Percentiles rank a stretch among this genome's conserved stretches.
Evolutionary conservation across 257 asterid species (phyloP).

Genomic region (Solanum arcanum): DNA sequence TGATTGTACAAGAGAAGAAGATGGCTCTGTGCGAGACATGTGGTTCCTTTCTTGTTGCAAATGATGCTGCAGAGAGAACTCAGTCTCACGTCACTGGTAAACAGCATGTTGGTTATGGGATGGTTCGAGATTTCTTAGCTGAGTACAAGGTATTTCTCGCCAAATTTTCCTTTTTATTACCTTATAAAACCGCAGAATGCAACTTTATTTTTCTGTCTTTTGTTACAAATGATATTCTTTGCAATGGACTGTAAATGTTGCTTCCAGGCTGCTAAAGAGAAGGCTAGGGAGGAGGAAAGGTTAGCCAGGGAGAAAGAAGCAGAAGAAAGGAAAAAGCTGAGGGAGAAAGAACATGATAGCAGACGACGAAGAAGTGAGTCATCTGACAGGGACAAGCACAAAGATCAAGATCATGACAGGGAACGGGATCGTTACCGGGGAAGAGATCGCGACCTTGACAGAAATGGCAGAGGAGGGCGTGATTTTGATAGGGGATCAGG

Average conservation of each 20-base stretch:
- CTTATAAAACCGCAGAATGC: not conserved
- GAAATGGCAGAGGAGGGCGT: conserved; percentile 56
- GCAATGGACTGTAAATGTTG: conserved; percentile 5
- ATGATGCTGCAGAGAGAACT: conserved; percentile 96
- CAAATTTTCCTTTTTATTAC: not conserved
- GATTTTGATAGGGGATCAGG: conserved; percentile 50
- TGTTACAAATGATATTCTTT: not conserved
- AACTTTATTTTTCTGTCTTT: not conserved
- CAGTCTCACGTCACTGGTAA: conserved; percentile 97
- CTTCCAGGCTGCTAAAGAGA: conserved; percentile 70
- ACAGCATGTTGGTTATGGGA: conserved; percentile 90
- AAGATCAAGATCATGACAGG: conserved; percentile 46
- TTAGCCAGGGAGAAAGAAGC: conserved; percentile 78
- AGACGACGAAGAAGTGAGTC: conserved; percentile 51
- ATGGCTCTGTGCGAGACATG: conserved; percentile 97
- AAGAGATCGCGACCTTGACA: conserved; percentile 54
- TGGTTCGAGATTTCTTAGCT: conserved; percentile 79
- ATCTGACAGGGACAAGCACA: conserved; percentile 65
- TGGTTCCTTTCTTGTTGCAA: conserved; percentile 94
- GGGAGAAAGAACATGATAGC: conserved; percentile 66
- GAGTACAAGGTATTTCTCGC: conserved; percentile 32
- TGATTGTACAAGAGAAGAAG: conserved; percentile 93
- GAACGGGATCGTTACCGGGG: conserved; percentile 39
- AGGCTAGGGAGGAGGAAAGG: conserved; percentile 75
- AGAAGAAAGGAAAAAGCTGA: conserved; percentile 65